phyloP scores from a whole-genome alignment of 306 rosid genomes.

The Calophaca sinica region DNA sequence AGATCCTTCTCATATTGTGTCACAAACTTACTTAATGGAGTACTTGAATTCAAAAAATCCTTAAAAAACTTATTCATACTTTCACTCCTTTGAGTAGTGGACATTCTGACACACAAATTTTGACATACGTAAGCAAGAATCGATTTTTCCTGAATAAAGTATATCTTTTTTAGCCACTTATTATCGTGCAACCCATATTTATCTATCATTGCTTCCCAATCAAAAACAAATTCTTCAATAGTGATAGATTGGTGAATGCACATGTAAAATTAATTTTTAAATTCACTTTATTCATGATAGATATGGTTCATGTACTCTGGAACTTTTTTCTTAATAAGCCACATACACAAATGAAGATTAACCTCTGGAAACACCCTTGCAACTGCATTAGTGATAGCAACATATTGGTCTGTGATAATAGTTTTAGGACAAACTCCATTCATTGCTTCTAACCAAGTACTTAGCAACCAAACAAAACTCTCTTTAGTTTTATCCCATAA shows the following conservation, averaged over 20 bases:
- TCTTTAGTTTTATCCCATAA: too few species aligned
- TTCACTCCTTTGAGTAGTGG: too few species aligned
- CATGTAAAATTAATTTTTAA: background rate
- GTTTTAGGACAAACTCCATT: too few species aligned
- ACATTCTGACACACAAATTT: background rate
- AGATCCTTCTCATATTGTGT: background rate
- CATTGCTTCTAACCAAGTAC: too few species aligned
- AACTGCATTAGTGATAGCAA: background rate
- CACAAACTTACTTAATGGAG: background rate
- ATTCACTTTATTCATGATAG: background rate
- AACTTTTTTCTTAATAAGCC: conserved; percentile 11
- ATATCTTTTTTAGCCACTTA: background rate
- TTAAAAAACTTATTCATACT: background rate
- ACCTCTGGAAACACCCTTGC: background rate
- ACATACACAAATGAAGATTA: background rate
- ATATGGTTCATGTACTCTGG: background rate
- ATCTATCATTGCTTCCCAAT: too few species aligned
- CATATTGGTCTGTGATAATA: too few species aligned
- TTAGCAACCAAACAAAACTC: too few species aligned
- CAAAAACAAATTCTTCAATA: too few species aligned
- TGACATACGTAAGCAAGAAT: background rate
- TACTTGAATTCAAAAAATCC: too few species aligned
- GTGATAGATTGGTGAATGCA: too few species aligned
- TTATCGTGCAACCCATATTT: background rate
- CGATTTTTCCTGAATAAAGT: background rate